Evolutionary conservation across 148 eudicot genomes (phyloP).

Genomic region (Arbutus unedo): DNA sequence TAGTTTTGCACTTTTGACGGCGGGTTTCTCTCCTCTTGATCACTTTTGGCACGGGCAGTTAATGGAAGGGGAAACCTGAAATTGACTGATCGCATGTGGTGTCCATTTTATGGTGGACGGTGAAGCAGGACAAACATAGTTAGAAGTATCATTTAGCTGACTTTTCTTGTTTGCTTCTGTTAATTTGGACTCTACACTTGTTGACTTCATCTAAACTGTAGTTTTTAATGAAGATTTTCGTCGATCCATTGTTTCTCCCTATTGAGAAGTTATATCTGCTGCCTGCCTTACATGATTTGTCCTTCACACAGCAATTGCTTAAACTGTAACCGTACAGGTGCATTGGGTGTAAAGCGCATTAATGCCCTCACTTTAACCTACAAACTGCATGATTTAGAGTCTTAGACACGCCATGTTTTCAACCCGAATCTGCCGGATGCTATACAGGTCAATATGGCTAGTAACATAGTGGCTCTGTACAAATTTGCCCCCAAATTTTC

Average conservation of each 20-base stretch:
- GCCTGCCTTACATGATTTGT: background rate
- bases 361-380: background rate
- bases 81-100: no score
- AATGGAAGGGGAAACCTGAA: background rate
- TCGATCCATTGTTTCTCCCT: background rate
- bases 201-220: background rate
- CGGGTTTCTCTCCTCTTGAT: background rate
- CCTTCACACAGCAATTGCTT: background rate
- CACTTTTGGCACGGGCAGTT: background rate
- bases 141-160: background rate
- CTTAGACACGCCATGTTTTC: background rate
- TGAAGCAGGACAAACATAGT: background rate
- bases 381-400: background rate
- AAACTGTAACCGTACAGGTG: background rate
- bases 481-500: background rate
- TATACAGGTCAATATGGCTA: background rate
- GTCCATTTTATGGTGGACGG: no score
- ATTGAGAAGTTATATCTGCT: background rate
- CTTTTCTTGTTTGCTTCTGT: background rate
- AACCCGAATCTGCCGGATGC: background rate
- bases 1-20: background rate
- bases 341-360: background rate
- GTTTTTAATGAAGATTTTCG: background rate
- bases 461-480: background rate
- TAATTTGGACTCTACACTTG: background rate